Base-by-base conservation (phyloP, 192 early-diverging fungal species). In the Helicostylum pulchrum region DNA sequence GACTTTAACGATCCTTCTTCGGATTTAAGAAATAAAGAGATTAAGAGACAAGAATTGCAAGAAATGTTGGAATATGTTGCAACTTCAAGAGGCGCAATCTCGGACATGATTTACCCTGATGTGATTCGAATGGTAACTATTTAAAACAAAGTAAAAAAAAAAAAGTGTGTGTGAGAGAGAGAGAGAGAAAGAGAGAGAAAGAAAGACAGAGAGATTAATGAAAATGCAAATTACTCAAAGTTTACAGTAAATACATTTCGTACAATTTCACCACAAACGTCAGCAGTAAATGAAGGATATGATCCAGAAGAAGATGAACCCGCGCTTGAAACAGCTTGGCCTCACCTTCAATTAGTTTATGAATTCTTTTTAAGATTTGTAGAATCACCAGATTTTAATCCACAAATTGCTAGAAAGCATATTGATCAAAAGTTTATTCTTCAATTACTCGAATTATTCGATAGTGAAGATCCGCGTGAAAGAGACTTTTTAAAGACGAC, bases 291-390 rank as follows among this genome's bases (percentile, higher is more conserved):
- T 44, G 97, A 97, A 61, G 94, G 92, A 17, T 99, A 94, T 68
- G 97, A 99, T 79, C 96, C 97, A 9, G 97, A 99, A 69, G 97
- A 99, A 65, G 97, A 99, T 75, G 97, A 99, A 71, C 97, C 97
- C 7, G 94, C 96, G 8, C 79, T 98, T 59, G 97, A 99, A 73
- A 79, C 89, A 39, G 93, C 95, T 8, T 99, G 97, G 97, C 96
- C 96, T 60, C 97, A 99, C 77, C 76, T 99, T 51, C 94, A 94
- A 69, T 87, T 98, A 50, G 96, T 99, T 10, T 99, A 99, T 74
- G 95, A 95, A 73, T 95, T 99, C 71, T 97, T 99, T 71, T 80
- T 99, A 59, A 86, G 95, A 45, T 99, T 98, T 77, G 93, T 99
- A 23, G 97, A 99, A 76, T 96, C 92, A 1, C 90, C 91, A 51